Evolutionary conservation across 73 alveolate genomes (phyloP).

Genomic region (Paramecium biaurelia): DNA sequence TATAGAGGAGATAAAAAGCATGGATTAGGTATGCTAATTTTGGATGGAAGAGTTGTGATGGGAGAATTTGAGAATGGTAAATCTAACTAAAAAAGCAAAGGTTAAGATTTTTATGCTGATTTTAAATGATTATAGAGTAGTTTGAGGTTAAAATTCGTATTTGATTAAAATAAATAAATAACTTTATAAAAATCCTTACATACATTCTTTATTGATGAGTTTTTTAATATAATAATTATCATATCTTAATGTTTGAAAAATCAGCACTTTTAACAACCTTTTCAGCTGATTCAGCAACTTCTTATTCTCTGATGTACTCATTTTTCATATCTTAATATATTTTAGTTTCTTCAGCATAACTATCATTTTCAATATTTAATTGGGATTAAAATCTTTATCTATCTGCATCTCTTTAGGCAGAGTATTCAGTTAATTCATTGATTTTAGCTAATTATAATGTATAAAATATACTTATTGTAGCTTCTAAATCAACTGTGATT

Average conservation of each 20-base stretch:
- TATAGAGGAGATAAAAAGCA: conserved; percentile 71
- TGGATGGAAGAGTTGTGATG: neutral
- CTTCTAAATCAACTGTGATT: conserved; percentile 32
- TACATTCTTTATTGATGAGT: neutral
- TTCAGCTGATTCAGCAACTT: conserved; percentile 39
- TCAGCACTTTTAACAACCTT: conserved; percentile 39
- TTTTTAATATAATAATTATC: neutral
- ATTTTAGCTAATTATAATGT: neutral
- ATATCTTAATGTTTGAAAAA: conserved; percentile 6
- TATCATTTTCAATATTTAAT: conserved; percentile 16
- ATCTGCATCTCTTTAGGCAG: conserved; percentile 37
- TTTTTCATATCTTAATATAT: conserved; percentile 12
- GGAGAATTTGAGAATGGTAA: neutral
- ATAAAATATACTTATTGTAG: neutral
- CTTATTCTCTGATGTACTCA: conserved; percentile 27
- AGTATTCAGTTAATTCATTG: conserved; percentile 14
- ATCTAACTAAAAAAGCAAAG: neutral
- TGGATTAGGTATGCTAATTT: conserved; percentile 71
- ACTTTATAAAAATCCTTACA: too few species aligned
- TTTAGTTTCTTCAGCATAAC: conserved; percentile 19
- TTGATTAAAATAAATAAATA: neutral
- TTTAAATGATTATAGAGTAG: neutral
- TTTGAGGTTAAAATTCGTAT: neutral
- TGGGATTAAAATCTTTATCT: conserved; percentile 31
- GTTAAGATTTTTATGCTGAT: neutral